Evolutionary conservation across 306 rosid genomes (phyloP).

Genomic region (Ormosia emarginata): DNA sequence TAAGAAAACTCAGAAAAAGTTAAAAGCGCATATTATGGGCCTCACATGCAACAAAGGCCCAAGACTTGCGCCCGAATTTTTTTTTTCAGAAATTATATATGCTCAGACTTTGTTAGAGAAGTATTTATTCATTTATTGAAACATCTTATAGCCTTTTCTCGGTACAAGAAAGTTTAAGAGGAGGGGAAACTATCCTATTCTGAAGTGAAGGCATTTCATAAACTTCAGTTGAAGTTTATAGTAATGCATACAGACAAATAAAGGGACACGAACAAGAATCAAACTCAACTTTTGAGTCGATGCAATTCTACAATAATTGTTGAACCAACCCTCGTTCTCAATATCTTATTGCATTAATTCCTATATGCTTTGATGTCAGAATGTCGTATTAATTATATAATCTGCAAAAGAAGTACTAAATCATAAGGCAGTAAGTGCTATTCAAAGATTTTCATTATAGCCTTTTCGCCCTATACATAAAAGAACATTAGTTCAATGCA

Average conservation of each 20-base stretch:
- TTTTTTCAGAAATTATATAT: not conserved
- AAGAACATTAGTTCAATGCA: not conserved
- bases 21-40: conserved; percentile 27
- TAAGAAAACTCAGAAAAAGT: not conserved
- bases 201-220: too few species aligned
- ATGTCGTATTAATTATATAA: not conserved
- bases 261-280: too few species aligned
- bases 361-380: not conserved
- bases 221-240: too few species aligned
- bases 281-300: not conserved
- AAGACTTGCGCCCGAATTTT: conserved; percentile 35
- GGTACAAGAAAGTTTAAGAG: not conserved
- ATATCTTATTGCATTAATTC: not conserved
- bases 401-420: not conserved
- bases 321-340: not conserved
- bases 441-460: not conserved
- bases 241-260: not conserved
- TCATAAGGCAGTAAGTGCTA: not conserved
- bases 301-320: not conserved
- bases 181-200: too few species aligned
- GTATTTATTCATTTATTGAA: not conserved
- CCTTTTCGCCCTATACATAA: not conserved
- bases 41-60: conserved; percentile 35
- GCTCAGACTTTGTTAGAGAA: not conserved
- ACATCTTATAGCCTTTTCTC: not conserved